Percentiles rank a stretch among this genome's conserved stretches.
Evolutionary conservation across 352 stramenopile genomes (phyloP).

Genomic region (Peronospora belbahrii): DNA sequence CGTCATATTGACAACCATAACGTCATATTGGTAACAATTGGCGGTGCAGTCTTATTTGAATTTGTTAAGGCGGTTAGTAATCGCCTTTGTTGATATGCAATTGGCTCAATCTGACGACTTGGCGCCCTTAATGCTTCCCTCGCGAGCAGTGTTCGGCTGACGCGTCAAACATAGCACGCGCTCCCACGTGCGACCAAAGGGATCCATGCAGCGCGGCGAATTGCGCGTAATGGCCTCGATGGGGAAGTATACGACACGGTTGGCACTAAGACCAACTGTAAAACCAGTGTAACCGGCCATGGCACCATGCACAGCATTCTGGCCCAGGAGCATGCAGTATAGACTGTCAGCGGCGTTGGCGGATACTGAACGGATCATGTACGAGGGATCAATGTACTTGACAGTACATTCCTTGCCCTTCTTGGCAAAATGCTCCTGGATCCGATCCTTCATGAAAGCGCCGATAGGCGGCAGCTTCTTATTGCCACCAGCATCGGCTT

Average conservation of each 20-base stretch:
- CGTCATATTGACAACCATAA: too few relatives aligned
- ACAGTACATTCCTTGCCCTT: conserved; percentile 86
- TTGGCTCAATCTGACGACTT: conserved; percentile 57
- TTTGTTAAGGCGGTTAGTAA: too few relatives aligned
- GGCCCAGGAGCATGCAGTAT: conserved; percentile 96
- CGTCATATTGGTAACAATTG: too few relatives aligned
- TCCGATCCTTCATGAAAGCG: conserved; percentile 93
- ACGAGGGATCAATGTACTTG: conserved; percentile 98
- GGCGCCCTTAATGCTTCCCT: conserved; percentile 39
- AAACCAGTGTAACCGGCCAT: conserved; percentile 98
- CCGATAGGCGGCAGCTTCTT: conserved; percentile 94
- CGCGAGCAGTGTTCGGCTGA: conserved; percentile 88
- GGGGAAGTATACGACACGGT: conserved; percentile 90
- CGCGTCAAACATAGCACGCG: conserved; percentile 91
- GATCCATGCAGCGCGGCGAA: conserved; percentile 86
- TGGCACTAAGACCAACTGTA: conserved; percentile 95
- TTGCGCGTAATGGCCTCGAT: conserved; percentile 82
- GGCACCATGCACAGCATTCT: conserved; percentile 97
- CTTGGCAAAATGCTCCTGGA: conserved; percentile 91
- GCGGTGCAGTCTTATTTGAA: too few relatives aligned
- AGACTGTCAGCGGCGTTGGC: conserved; percentile 91
- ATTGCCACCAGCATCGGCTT: conserved; percentile 90
- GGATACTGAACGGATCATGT: conserved; percentile 93
- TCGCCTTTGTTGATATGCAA: conserved; percentile 14
- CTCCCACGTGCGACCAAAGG: conserved; percentile 88